These are phyloP conservation scores for Bipolaris sorokiniana DNA, from an alignment of 2,329 filamentous ascomycete genomes.

Conservation along the genomic window DNA sequence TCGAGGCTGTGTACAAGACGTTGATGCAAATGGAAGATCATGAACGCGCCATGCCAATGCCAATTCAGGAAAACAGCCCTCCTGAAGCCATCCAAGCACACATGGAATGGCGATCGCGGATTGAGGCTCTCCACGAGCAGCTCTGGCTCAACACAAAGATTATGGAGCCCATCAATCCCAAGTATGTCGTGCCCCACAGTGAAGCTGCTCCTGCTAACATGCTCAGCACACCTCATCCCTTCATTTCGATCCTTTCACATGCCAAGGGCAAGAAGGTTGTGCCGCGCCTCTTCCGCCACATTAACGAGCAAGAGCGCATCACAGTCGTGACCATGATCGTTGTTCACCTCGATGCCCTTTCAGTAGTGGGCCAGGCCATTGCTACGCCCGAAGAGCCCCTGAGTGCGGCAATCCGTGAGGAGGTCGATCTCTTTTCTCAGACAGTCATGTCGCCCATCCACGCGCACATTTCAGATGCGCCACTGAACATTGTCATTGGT, in stretches of 20 bases:
- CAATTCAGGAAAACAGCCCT: conserved; percentile 67
- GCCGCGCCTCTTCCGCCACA: conserved; percentile 90
- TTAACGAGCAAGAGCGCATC: conserved; percentile 89
- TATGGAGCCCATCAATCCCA: conserved; percentile 79
- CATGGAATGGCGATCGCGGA: conserved; percentile 77
- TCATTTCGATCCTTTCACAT: conserved; percentile 94
- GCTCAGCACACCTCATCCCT: conserved; percentile 74
- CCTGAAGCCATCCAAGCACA: conserved; percentile 74
- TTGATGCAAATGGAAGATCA: conserved; percentile 96
- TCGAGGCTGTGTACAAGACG: conserved; percentile 85
- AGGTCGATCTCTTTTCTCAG: conserved; percentile 87
- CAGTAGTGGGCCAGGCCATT: conserved; percentile 83
- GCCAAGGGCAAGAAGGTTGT: conserved; percentile 96
- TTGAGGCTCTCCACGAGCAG: conserved; percentile 74
- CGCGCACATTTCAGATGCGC: conserved; percentile 87
- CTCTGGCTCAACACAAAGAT: conserved; percentile 90
- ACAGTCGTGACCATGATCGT: conserved; percentile 96
- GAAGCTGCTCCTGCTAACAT: conserved; percentile 20
- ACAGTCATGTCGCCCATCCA: conserved; percentile 90
- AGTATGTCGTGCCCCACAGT: conserved; percentile 45
- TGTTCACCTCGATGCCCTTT: conserved; percentile 87
- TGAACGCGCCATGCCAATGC: conserved; percentile 78
- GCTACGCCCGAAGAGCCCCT: conserved; percentile 75
- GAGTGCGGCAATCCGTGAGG: conserved; percentile 75
- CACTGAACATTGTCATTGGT: conserved; percentile 87